Base-by-base conservation (phyloP, 2,329 filamentous ascomycete genomes). In the Fusarium sublunatum region DNA sequence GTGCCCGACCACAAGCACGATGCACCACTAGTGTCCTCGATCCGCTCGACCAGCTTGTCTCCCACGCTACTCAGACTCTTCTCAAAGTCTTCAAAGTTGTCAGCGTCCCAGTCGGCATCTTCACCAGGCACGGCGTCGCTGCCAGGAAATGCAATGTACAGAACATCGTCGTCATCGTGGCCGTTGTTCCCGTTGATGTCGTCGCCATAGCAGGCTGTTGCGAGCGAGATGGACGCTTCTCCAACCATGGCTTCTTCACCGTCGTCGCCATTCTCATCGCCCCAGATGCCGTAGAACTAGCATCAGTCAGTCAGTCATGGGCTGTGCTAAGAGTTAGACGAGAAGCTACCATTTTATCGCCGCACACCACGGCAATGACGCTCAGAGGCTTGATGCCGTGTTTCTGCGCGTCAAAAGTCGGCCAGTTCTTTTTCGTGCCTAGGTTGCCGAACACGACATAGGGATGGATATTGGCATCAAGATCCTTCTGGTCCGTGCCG, bases 91-190 rank as follows among this genome's bases (percentile, higher is more conserved):
- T 74, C 72, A 25, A 76, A 82, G 58, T 72, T 79, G 7, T 71
- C 69, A 0, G 86, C 84, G 8, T 75, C 74, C 87, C 87, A 90
- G 28, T 81, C 75, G 0, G 86, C 86, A 19, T 74, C 70, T 11
- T 77, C 73, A 1, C 86, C 86, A 0, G 86, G 85, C 1, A 88
- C 83, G 1, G 87, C 86, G 6, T 83, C 80, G 0, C 72, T 53
- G 2, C 86, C 86, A 0, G 77, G 77, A 68, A 90, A 90, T 0
- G 84, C 87, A 44, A 90, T 78, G 72, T 84, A 89, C 32, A 90
- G 73, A 0, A 89, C 84, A 70, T 90, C 86, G 31, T 85, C 79
- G 13, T 77, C 73, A 36, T 79, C 79, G 71, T 89, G 82, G 2
- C 87, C 87, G 50, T 73, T 77, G 70, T 87, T 75, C 3, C 86